Percentiles rank a stretch among this genome's conserved stretches.
These are phyloP conservation scores for Gomphus bonarii DNA, from an alignment of 1,284 basidiomycete genomes.

Conservation along the genomic window DNA sequence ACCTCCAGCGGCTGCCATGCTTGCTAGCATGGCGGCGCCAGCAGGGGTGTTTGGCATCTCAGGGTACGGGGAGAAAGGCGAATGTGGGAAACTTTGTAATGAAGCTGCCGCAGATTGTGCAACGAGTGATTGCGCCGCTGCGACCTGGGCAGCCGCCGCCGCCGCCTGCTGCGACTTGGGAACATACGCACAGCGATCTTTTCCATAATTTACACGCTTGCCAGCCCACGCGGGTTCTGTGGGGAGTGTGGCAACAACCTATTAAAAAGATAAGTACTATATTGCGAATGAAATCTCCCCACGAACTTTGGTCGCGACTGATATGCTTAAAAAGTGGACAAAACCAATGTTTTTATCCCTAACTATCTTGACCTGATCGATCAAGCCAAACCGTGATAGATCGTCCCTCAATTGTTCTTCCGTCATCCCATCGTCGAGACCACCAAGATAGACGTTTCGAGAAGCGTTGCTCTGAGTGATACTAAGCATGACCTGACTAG, in stretches of 20 bases:
- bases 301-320: constrained; percentile 80
- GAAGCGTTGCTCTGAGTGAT: constrained; percentile 87
- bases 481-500: constrained; percentile 72
- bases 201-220: constrained; percentile 91
- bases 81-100: constrained; percentile 45
- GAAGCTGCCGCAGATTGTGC: constrained; percentile 32
- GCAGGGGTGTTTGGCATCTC: constrained; percentile 27
- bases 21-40: constrained; percentile 20
- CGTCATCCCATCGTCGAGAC: constrained; percentile 77
- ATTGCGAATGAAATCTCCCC: neutral
- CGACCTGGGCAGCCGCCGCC: constrained; percentile 71
- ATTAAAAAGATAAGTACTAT: neutral
- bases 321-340: constrained; percentile 91
- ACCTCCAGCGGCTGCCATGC: constrained; percentile 25
- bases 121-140: constrained; percentile 71
- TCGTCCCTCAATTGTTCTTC: constrained; percentile 87
- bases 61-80: constrained; percentile 42
- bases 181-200: constrained; percentile 91
- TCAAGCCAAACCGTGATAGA: constrained; percentile 81
- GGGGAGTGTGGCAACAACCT: constrained; percentile 86
- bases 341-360: constrained; percentile 97
- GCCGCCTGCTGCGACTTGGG: constrained; percentile 83
- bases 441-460: constrained; percentile 89
- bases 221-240: constrained; percentile 87
- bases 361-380: constrained; percentile 97